Evolutionary conservation across 2,329 filamentous ascomycete genomes (phyloP), one percentile per base, ranked within the genome.

Genomic region (Paracoccidioides lutzii): DNA sequence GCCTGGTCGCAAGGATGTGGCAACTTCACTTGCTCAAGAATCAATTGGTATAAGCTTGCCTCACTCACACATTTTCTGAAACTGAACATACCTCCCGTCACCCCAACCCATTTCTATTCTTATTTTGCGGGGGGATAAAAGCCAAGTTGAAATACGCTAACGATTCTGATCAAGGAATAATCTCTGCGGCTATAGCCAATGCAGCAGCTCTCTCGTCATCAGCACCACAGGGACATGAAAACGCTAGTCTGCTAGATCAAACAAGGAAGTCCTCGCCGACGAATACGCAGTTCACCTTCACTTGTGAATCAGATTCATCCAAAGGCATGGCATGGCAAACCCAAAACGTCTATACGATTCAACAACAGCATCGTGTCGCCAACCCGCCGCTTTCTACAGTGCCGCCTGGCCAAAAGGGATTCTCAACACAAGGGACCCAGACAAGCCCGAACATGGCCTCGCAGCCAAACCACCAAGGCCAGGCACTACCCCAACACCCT

Each of bases 281-380:
- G 5, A 88, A 90, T 56, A 86, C 87, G 0, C 89, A 96, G 64
- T 98, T 98, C 69, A 98, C 93, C 8, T 98, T 98, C 67, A 95
- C 89, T 10, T 96, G 90, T 71, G 88, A 94, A 65, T 91, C 90
- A 1, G 89, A 93, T 67, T 88, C 90, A 41, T 84, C 88, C 0
- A 88, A 85, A 57, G 83, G 85, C 55, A 81, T 89, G 68, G 82
- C 84, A 53, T 88, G 87, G 83, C 87, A 87, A 45, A 82, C 84
- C 65, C 75, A 78, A 58, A 76, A 73, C 60, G 60, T 68, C 51
- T 69, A 73, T 66, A 63, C 69, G 33, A 61, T 72, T 30, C 70
- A 69, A 8, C 71, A 69, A 49, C 61, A 65, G 33, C 67, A 68
- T 38, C 66, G 67, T 10, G 65, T 66, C 7, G 64, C 66, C 12